phyloP scores from a whole-genome alignment of 257 asterid species.

The Perilla frutescens region DNA sequence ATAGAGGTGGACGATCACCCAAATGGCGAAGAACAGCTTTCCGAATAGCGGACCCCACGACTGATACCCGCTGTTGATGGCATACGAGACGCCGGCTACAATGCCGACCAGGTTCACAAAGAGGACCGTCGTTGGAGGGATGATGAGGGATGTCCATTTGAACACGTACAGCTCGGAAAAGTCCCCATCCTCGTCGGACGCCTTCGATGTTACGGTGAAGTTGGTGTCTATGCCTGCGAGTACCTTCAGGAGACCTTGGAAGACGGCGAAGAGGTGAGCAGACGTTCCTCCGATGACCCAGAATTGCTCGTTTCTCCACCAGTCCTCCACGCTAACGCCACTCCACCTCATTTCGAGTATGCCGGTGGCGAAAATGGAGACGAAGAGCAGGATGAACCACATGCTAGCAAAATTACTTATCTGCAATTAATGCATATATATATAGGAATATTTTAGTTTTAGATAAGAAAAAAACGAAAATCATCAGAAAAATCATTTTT shows the following conservation, averaged over 20 bases:
- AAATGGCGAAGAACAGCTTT: slow-evolving; percentile 74
- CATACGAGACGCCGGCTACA: slow-evolving; percentile 88
- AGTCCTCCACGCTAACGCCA: slow-evolving; percentile 81
- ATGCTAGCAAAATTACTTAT: slow-evolving; percentile 87
- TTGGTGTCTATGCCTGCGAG: slow-evolving; percentile 90
- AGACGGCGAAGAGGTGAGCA: slow-evolving; percentile 88
- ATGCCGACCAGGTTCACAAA: slow-evolving; percentile 78
- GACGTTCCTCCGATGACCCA: slow-evolving; percentile 99
- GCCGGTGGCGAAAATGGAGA: slow-evolving; percentile 79
- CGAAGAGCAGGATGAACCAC: slow-evolving; percentile 85
- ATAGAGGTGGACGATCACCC: slow-evolving; percentile 90
- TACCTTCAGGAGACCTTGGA: slow-evolving; percentile 92
- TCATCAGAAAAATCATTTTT: background rate
- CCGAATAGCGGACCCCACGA: slow-evolving; percentile 95
- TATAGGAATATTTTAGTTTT: too few species aligned
- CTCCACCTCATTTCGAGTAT: slow-evolving; percentile 92
- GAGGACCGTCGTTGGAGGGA: slow-evolving; percentile 91
- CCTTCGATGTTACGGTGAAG: slow-evolving; percentile 89
- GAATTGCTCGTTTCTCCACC: slow-evolving; percentile 98
- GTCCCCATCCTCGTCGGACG: slow-evolving; percentile 84
- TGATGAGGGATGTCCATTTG: slow-evolving; percentile 88
- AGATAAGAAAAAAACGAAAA: background rate
- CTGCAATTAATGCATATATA: slow-evolving; percentile 52
- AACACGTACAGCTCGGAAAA: slow-evolving; percentile 77
- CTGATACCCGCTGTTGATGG: slow-evolving; percentile 87